Percentiles rank a stretch among this genome's conserved stretches.
Conservation (phyloP, 495 filamentous ascomycete species). For the Penicillium bialowiezense region DNA sequence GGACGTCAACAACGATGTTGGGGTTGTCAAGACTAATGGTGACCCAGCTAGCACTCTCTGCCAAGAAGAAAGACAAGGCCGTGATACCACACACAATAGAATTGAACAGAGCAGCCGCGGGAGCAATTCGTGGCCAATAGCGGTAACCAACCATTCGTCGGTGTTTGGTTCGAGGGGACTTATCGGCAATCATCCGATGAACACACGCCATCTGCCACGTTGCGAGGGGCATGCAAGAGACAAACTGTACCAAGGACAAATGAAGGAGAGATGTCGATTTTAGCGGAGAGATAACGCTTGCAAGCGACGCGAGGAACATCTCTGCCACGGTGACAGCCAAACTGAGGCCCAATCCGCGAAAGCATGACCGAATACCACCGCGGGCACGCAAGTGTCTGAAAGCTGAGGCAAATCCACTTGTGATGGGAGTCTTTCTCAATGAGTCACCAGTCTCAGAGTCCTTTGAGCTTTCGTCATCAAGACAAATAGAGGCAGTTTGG, state of each 20-base stretch:
- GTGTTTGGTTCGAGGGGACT: background rate
- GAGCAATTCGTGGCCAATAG: background rate
- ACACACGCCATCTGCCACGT: slow-evolving; percentile 3
- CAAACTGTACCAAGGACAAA: background rate
- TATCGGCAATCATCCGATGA: background rate
- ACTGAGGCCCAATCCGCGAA: too few species aligned
- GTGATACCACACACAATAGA: background rate
- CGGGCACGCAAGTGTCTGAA: too few species aligned
- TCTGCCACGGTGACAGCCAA: too few species aligned
- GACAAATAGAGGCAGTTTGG: background rate
- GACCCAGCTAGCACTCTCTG: background rate
- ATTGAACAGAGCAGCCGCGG: background rate
- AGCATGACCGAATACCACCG: too few species aligned
- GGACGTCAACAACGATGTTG: too few species aligned
- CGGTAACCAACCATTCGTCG: background rate
- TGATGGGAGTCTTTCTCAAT: background rate
- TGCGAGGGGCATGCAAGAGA: background rate
- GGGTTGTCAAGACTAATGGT: background rate
- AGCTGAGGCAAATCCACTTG: too few species aligned
- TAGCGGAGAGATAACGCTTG: background rate
- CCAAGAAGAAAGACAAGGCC: background rate
- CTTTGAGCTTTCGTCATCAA: background rate
- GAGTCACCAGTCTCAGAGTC: background rate
- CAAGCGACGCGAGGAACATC: too few species aligned
- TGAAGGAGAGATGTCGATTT: background rate